These are phyloP conservation scores for Suillus discolor DNA, from an alignment of 768 basidiomycete genomes.

Conservation along the genomic window DNA sequence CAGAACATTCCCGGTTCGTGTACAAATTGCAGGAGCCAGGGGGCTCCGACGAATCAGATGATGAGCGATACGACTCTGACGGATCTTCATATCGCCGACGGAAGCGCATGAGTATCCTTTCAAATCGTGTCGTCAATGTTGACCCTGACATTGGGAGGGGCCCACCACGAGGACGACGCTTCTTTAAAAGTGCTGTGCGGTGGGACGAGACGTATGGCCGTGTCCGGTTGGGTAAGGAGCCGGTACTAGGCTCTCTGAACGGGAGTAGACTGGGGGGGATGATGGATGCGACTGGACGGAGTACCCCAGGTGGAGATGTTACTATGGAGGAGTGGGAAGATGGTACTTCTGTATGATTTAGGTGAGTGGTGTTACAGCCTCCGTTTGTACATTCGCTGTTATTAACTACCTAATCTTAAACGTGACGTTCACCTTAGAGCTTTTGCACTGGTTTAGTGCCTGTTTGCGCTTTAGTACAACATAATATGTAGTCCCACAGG, in stretches of 20 bases:
- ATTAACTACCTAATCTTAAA: neutral
- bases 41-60: constrained; percentile 49
- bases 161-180: constrained; percentile 44
- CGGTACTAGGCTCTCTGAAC: constrained; percentile 23
- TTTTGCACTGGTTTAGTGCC: neutral
- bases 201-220: constrained; percentile 36
- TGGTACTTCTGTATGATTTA: constrained; percentile 25
- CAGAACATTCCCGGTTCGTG: constrained; percentile 70
- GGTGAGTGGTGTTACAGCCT: neutral
- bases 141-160: constrained; percentile 37
- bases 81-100: constrained; percentile 45
- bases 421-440: neutral
- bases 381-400: neutral
- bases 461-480: neutral
- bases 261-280: constrained; percentile 20
- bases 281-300: constrained; percentile 28
- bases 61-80: constrained; percentile 51
- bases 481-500: neutral
- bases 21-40: constrained; percentile 59
- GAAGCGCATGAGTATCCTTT: constrained; percentile 71
- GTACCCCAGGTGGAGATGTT: constrained; percentile 17
- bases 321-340: constrained; percentile 36
- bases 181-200: constrained; percentile 54
- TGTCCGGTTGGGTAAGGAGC: constrained; percentile 25
- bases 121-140: constrained; percentile 58